Conservation (phyloP, 2,329 filamentous ascomycete genomes). For the Reticulascus tulasneorum region DNA sequence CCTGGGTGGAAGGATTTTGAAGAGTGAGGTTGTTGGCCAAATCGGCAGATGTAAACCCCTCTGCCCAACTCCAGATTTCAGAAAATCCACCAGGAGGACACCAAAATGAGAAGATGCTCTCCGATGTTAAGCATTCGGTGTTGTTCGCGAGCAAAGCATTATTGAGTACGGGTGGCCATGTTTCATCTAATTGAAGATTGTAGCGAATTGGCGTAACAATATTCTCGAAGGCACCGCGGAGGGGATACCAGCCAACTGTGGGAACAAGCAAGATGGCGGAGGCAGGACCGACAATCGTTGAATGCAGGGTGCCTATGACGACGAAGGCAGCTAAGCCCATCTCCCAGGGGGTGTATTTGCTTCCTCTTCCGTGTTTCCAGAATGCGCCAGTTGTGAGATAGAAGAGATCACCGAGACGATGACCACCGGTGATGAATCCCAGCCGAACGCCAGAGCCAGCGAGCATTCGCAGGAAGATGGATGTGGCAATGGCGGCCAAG, state of each 20-base stretch:
- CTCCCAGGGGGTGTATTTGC: background rate
- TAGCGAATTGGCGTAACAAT: background rate
- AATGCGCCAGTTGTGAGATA: constrained; percentile 6
- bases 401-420: constrained; percentile 7
- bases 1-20: background rate
- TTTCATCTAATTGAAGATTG: background rate
- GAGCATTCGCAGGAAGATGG: constrained; percentile 2
- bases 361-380: background rate
- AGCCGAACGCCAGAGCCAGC: constrained; percentile 6
- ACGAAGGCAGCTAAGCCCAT: background rate
- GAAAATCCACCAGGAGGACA: background rate
- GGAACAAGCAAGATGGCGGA: constrained; percentile 11
- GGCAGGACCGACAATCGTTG: constrained; percentile 8
- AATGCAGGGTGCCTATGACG: constrained; percentile 4
- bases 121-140: background rate
- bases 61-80: constrained; percentile 1
- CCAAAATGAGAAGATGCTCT: background rate
- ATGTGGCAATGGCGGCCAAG: background rate
- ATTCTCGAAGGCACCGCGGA: background rate
- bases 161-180: background rate
- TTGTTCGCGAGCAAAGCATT: background rate
- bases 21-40: background rate
- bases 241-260: constrained; percentile 1
- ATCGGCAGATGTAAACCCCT: background rate
- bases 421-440: constrained; percentile 8